Evolutionary conservation across 805 yeast genomes (phyloP), one percentile per base, ranked within the genome.

Genomic region (Yarrowia sp.): DNA sequence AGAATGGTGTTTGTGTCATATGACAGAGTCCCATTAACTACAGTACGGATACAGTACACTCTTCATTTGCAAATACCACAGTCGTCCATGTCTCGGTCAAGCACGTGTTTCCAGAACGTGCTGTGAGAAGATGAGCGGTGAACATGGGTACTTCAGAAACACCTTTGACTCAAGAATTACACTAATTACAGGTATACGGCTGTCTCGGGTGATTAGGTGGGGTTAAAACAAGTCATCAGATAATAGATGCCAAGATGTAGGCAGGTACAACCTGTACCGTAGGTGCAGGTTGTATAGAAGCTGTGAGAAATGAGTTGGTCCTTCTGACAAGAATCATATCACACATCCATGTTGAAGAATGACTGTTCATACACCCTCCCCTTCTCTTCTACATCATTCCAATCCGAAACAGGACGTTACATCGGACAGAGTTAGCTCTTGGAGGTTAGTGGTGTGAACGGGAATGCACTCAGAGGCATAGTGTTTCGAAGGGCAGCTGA

Each of bases 381-480:
- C 30, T 2, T 24, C 7, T 24, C n/a, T 39, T n/a, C 8, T 13
- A 39, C 42, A 14, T 13, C 14, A 12, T 39, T 13, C 15, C 43
- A 7, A 15, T 42, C 46, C 24, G 13, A 42, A 42, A 42, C 14
- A 42, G 46, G 46, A 42, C 14, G 46, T 42, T 42, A 42, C 46
- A 42, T 42, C 17, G 19, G 46, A 42, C 49, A 44, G 33, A 44
- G 49, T 44, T n/a, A n/a, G n/a, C n/a, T 44, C 30, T 44, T 20
- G 47, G 47, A 43, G 47, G 47, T 44, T 20, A 30, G 47, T 19
- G 47, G 47, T 43, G 12, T 20, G 49, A 15, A 15, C 49, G 49
- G 46, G 49, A 44, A 44, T 44, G 49, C 30, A 20, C 44, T 24
- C 30, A 24, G 30, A 24, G 30, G 30, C 30, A 24, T 24, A 24